phyloP scores from a whole-genome alignment of 2,329 filamentous ascomycete species.

The Penicillium expansum region DNA sequence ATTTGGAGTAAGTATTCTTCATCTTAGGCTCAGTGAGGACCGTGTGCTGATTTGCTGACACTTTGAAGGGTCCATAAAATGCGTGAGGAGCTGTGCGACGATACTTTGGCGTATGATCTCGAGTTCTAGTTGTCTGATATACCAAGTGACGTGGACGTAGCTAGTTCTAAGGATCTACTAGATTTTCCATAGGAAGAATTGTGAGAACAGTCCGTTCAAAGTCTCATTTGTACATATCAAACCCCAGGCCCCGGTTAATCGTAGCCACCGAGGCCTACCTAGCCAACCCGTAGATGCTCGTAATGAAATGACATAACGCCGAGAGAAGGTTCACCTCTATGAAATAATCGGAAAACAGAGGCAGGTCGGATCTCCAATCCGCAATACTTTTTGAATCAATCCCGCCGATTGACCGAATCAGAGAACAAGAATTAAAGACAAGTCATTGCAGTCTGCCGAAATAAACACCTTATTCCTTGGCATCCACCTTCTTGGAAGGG shows the following conservation, averaged over 20 bases:
- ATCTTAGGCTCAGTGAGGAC: not conserved
- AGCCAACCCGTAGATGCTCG: conserved; percentile 9
- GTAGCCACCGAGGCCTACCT: not conserved
- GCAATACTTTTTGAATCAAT: conserved; percentile 24
- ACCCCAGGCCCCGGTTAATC: conserved; percentile 1
- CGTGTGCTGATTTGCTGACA: conserved; percentile 1
- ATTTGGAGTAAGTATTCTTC: conserved; percentile 41
- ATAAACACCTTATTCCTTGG: conserved; percentile 37
- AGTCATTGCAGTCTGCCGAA: not conserved
- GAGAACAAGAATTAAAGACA: conserved; percentile 17
- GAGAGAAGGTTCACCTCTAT: conserved; percentile 18
- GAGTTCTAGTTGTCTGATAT: conserved; percentile 29
- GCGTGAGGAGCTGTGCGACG: conserved; percentile 43
- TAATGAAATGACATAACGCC: conserved; percentile 21
- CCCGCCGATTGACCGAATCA: conserved; percentile 15
- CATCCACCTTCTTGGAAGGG: conserved; percentile 50
- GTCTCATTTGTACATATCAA: conserved; percentile 12
- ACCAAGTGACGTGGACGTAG: not conserved
- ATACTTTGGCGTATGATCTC: conserved; percentile 44
- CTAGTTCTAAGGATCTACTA: not conserved
- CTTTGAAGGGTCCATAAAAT: conserved; percentile 38
- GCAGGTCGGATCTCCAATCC: conserved; percentile 19
- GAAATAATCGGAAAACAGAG: conserved; percentile 12
- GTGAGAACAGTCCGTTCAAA: conserved; percentile 1
- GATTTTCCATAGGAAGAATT: not conserved